These are phyloP conservation scores for Mortierella sp. DNA, from an alignment of 371 early-diverging fungal genomes.

Conservation along the genomic window DNA sequence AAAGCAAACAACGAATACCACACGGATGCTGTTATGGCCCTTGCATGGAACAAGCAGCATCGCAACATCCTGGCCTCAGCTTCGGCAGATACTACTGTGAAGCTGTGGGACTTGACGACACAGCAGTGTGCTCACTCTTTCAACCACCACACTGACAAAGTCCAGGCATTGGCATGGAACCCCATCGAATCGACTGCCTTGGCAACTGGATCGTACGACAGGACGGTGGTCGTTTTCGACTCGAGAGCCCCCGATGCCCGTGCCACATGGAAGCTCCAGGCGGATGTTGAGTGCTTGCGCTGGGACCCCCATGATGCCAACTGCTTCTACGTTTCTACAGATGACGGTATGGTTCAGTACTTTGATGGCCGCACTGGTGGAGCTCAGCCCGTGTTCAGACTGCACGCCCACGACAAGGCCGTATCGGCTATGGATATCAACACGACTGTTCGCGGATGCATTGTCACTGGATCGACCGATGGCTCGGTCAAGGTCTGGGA, in stretches of 20 bases:
- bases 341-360: constrained; percentile 90
- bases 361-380: constrained; percentile 83
- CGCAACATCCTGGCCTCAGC: constrained; percentile 91
- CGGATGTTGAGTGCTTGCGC: constrained; percentile 91
- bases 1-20: constrained; percentile 84
- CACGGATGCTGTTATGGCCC: constrained; percentile 93
- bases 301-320: constrained; percentile 83
- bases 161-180: constrained; percentile 93
- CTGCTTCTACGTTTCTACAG: constrained; percentile 78
- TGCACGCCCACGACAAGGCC: constrained; percentile 94
- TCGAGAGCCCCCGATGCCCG: constrained; percentile 82
- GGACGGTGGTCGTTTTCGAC: constrained; percentile 87
- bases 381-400: constrained; percentile 81
- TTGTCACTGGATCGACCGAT: constrained; percentile 95
- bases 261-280: constrained; percentile 72
- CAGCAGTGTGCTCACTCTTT: constrained; percentile 82
- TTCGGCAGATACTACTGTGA: constrained; percentile 96
- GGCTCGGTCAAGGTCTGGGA: constrained; percentile 95
- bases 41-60: constrained; percentile 93
- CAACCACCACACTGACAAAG: constrained; percentile 89
- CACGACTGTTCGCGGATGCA: constrained; percentile 77
- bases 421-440: constrained; percentile 90
- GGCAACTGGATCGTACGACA: constrained; percentile 92
- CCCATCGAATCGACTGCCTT: constrained; percentile 88
- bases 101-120: constrained; percentile 93